Conservation (phyloP, 495 filamentous ascomycete genomes). For the Rostrohypoxylon terebratum region DNA sequence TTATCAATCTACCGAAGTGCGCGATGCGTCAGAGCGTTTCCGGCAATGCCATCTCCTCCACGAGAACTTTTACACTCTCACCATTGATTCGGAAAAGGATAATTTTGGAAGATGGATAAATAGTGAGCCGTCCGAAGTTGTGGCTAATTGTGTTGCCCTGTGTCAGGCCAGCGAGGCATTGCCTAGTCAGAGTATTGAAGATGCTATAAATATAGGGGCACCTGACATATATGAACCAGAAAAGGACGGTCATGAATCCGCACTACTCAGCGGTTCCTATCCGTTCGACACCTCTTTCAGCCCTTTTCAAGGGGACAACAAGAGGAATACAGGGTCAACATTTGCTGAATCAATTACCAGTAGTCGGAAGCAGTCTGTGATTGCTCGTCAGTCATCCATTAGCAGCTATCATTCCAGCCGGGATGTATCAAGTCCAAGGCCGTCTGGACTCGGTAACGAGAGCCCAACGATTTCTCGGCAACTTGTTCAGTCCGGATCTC, state of each 20-base stretch:
- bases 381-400: conserved; percentile 53
- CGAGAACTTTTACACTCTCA: conserved; percentile 77
- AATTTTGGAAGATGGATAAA: conserved; percentile 78
- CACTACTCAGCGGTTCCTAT: conserved; percentile 54
- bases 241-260: conserved; percentile 39
- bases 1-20: conserved; percentile 76
- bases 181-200: conserved; percentile 10
- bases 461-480: conserved; percentile 68
- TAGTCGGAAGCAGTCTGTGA: conserved; percentile 44
- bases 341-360: conserved; percentile 53
- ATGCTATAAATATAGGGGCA: conserved; percentile 12
- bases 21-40: conserved; percentile 73
- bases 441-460: conserved; percentile 57
- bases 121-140: conserved; percentile 76
- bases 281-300: conserved; percentile 36
- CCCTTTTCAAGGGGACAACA: conserved; percentile 48
- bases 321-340: conserved; percentile 63
- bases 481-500: conserved; percentile 56
- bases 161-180: conserved; percentile 45
- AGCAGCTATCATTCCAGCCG: conserved; percentile 55
- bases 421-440: conserved; percentile 56
- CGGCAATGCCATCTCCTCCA: conserved; percentile 75
- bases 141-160: conserved; percentile 73
- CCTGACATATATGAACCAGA: conserved; percentile 33
- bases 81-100: conserved; percentile 75